Evolutionary conservation across 768 basidiomycete genomes (phyloP).

Genomic region (Amanita molliuscula): DNA sequence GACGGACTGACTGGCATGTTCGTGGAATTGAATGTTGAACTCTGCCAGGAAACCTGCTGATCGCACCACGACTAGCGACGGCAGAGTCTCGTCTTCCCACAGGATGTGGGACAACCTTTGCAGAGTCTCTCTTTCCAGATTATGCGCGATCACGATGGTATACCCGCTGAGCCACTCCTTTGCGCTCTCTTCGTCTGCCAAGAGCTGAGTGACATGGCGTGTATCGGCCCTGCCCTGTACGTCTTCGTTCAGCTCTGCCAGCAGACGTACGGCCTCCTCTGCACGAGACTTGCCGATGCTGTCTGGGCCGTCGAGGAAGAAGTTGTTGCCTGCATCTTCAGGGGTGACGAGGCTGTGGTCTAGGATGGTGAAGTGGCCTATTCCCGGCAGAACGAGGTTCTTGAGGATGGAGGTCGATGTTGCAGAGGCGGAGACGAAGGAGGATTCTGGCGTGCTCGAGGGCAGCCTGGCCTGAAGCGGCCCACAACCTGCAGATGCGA

Average conservation of each 20-base stretch:
- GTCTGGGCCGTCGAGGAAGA: conserved; percentile 74
- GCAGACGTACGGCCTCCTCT: conserved; percentile 62
- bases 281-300: conserved; percentile 78
- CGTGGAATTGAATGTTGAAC: conserved; percentile 81
- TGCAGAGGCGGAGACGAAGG: conserved; percentile 73
- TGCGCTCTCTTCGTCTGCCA: conserved; percentile 31
- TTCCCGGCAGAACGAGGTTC: conserved; percentile 93
- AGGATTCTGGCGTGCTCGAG: conserved; percentile 80
- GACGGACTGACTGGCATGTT: conserved; percentile 63
- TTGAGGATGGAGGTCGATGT: conserved; percentile 87
- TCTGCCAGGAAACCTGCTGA: conserved; percentile 88
- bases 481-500: conserved; percentile 63
- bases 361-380: conserved; percentile 92
- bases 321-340: conserved; percentile 90
- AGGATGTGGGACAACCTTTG: conserved; percentile 52
- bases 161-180: conserved; percentile 33
- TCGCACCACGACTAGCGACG: conserved; percentile 68
- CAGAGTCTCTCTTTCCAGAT: conserved; percentile 49
- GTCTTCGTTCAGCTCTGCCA: conserved; percentile 81
- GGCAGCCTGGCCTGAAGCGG: conserved; percentile 80
- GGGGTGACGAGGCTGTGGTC: conserved; percentile 51
- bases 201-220: conserved; percentile 42
- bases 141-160: conserved; percentile 79
- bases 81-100: conserved; percentile 50
- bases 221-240: conserved; percentile 64